These are phyloP conservation scores for Suillus clintonianus DNA, from an alignment of 768 basidiomycete genomes.

Conservation along the genomic window DNA sequence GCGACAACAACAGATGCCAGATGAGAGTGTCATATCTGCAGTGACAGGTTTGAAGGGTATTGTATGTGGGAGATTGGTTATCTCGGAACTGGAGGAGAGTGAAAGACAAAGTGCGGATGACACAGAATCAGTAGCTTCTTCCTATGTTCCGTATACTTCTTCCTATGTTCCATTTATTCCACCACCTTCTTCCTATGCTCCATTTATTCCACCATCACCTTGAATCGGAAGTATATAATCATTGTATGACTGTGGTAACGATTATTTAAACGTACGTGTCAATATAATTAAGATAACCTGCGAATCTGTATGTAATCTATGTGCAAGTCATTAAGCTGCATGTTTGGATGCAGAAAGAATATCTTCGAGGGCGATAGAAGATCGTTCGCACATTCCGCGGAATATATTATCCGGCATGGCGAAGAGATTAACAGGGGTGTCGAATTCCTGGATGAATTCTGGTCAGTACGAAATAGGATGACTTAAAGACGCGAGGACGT, in stretches of 20 bases:
- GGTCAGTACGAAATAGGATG: background rate
- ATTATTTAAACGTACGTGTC: background rate
- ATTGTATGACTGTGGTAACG: background rate
- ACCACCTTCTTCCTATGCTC: too few relatives aligned
- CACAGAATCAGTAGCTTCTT: too few relatives aligned
- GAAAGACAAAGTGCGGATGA: background rate
- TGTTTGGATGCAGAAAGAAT: slow-evolving; percentile 43
- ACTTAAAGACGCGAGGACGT: slow-evolving; percentile 25
- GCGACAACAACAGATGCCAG: background rate
- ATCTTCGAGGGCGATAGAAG: slow-evolving; percentile 75
- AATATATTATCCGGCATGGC: slow-evolving; percentile 64
- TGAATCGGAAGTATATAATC: background rate
- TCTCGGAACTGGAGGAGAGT: background rate
- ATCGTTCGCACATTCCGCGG: slow-evolving; percentile 83
- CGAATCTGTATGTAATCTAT: background rate
- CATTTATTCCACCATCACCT: too few relatives aligned
- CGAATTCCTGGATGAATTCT: slow-evolving; percentile 60
- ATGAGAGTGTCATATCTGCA: background rate
- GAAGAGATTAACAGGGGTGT: slow-evolving; percentile 72
- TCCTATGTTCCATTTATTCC: too few relatives aligned
- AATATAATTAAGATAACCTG: background rate
- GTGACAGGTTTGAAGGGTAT: background rate
- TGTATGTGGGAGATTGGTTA: background rate
- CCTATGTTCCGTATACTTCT: too few relatives aligned
- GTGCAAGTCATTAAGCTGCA: background rate